A percentile compares a stretch with the other conserved stretches of the same genome.
Conservation (phyloP, 805 yeast genomes). For the Hanseniaspora lachancei region DNA sequence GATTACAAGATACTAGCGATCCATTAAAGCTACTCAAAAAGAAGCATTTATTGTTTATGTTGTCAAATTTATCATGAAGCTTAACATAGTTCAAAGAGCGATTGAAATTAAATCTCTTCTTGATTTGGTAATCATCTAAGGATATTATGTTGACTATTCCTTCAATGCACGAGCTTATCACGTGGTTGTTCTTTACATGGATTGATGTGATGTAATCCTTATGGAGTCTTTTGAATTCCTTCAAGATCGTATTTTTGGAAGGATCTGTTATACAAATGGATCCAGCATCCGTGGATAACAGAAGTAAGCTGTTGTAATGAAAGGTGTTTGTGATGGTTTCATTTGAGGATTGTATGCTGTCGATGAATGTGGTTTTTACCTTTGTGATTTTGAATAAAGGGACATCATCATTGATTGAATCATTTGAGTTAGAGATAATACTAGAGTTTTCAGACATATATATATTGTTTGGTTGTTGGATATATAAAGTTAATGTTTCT, state of each 20-base stretch:
- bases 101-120: constrained; percentile 6
- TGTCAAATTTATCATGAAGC: constrained; percentile 1
- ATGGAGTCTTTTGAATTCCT: neutral
- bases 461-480: neutral
- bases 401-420: neutral
- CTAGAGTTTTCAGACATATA: neutral
- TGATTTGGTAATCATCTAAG: neutral
- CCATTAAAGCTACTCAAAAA: constrained; percentile 11
- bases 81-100: constrained; percentile 10
- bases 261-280: neutral
- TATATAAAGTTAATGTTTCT: neutral
- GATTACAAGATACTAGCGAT: neutral
- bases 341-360: neutral
- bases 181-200: neutral
- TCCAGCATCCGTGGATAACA: neutral
- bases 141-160: neutral
- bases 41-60: constrained; percentile 5
- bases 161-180: neutral
- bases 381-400: constrained; percentile 7
- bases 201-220: neutral
- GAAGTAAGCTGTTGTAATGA: neutral
- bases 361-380: neutral
- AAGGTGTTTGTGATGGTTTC: neutral
- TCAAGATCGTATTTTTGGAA: neutral
- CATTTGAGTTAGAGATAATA: neutral